Base-by-base conservation (phyloP, 768 basidiomycete genomes). In the Xerocomellus intermedius region DNA sequence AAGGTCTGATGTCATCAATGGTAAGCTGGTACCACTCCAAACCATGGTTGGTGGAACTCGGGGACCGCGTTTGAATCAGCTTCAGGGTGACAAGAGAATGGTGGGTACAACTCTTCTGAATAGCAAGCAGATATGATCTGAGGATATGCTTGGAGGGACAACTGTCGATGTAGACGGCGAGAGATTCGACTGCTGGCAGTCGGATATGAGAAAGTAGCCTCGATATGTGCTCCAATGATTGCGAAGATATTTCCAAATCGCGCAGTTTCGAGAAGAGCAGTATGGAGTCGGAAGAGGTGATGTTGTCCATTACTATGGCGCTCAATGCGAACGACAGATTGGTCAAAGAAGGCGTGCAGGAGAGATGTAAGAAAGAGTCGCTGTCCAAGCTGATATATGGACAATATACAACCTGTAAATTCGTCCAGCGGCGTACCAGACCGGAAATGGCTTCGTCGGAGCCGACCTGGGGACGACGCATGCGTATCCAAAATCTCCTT, bases 1-100 rank as follows among this genome's bases (percentile, higher is more conserved):
- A 62, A 13, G 64, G 63, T 8, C 24, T 52, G 5, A 64, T 22
- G 33, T 64, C 63, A 8, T 62, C 63, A 3, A 65, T 7, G n/a
- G 55, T 53, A 21, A 65, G 63, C 49, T 50, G 55, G 28, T 19
- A 37, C 3, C 32, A 53, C 16, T 61, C 54, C 26, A 35, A 30
- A 9, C 16, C 28, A 16, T 42, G 17, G 43, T 37, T 48, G 36
- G 32, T 32, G n/a, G 21, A 37, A 24, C 21, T 35, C 21, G 50
- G 30, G 22, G 55, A 41, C 24, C 51, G 56, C 12, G 48, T 62
- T 35, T 64, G 56, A 24, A 54, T 36, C 12, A 64, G 17, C 42
- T 41, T 50, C 14, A 64, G 22, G 21, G 35, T 38, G 22, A 38
- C 9, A 41, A 62, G 53, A 8, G 42, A 55, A 14, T 51, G 14